These are phyloP conservation scores for Penicillium sp. DNA, from an alignment of 2,329 filamentous ascomycete genomes.

Conservation along the genomic window DNA sequence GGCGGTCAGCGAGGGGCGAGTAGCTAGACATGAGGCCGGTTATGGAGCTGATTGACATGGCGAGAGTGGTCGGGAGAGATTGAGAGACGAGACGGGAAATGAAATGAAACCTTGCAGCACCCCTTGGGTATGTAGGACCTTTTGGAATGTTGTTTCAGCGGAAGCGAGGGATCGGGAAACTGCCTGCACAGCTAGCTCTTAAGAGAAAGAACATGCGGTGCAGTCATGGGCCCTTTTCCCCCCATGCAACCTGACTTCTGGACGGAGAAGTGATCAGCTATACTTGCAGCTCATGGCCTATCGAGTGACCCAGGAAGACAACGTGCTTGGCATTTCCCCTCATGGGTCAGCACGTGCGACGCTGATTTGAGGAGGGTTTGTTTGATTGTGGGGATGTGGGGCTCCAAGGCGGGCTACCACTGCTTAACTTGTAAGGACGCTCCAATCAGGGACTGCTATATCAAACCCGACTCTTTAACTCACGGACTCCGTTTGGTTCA, in stretches of 20 bases:
- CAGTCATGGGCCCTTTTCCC: slow-evolving; percentile 1
- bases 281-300: slow-evolving; percentile 14
- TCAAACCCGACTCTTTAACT: slow-evolving; percentile 1
- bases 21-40: slow-evolving; percentile 33
- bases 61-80: background rate
- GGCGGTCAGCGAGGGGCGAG: slow-evolving; percentile 20
- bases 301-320: slow-evolving; percentile 14
- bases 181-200: background rate
- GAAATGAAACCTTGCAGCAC: background rate
- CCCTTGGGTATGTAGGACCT: slow-evolving; percentile 8
- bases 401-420: background rate
- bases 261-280: slow-evolving; percentile 6
- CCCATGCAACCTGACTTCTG: background rate
- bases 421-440: slow-evolving; percentile 11
- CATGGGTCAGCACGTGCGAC: slow-evolving; percentile 19
- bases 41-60: slow-evolving; percentile 32
- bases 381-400: background rate
- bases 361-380: slow-evolving; percentile 20
- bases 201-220: slow-evolving; percentile 11
- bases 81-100: background rate
- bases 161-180: background rate
- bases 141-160: slow-evolving; percentile 8
- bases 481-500: background rate
- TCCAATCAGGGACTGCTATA: slow-evolving; percentile 10
- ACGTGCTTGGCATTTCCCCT: slow-evolving; percentile 22